Conservation (phyloP, 2,329 filamentous ascomycete species). For the Ceratocystis cacaofunesta region DNA sequence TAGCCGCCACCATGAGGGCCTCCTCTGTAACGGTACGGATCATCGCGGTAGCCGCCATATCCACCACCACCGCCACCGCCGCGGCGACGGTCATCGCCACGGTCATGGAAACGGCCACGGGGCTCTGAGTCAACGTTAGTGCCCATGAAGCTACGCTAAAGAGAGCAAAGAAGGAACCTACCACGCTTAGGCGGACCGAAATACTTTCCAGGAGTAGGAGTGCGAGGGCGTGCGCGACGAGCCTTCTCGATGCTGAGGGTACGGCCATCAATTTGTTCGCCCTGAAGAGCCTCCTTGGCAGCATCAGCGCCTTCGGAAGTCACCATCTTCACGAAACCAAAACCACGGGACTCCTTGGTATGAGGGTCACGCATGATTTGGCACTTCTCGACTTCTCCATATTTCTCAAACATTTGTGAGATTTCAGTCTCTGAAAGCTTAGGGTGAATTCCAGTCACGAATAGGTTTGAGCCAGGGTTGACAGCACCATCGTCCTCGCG, state of each 20-base stretch:
- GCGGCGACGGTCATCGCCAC: slow-evolving; percentile 51
- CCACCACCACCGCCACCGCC: slow-evolving; percentile 39
- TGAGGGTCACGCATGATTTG: slow-evolving; percentile 99
- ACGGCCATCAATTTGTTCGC: slow-evolving; percentile 86
- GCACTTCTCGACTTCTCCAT: slow-evolving; percentile 96
- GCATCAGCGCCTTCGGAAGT: slow-evolving; percentile 90
- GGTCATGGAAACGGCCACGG: slow-evolving; percentile 35
- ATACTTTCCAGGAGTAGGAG: slow-evolving; percentile 96
- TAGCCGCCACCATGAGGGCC: slow-evolving; percentile 32
- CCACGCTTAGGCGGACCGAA: slow-evolving; percentile 96
- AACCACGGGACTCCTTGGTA: slow-evolving; percentile 95
- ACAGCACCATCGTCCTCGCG: slow-evolving; percentile 59
- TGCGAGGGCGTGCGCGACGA: slow-evolving; percentile 83
- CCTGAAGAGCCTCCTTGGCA: slow-evolving; percentile 89
- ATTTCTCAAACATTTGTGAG: slow-evolving; percentile 92
- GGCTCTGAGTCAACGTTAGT: slow-evolving; percentile 21
- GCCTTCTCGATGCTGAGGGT: slow-evolving; percentile 98
- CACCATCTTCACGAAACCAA: slow-evolving; percentile 98
- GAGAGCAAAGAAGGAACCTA: slow-evolving; percentile 32
- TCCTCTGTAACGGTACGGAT: slow-evolving; percentile 42
- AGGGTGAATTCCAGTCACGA: slow-evolving; percentile 95
- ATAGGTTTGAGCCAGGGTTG: slow-evolving; percentile 95
- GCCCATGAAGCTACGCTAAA: background rate
- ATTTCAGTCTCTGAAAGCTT: slow-evolving; percentile 81
- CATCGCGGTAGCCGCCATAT: slow-evolving; percentile 36